Percentiles rank a stretch among this genome's conserved stretches.
Conservation (phyloP, 495 filamentous ascomycete genomes). For the Melanomma pulvis-pyrius region DNA sequence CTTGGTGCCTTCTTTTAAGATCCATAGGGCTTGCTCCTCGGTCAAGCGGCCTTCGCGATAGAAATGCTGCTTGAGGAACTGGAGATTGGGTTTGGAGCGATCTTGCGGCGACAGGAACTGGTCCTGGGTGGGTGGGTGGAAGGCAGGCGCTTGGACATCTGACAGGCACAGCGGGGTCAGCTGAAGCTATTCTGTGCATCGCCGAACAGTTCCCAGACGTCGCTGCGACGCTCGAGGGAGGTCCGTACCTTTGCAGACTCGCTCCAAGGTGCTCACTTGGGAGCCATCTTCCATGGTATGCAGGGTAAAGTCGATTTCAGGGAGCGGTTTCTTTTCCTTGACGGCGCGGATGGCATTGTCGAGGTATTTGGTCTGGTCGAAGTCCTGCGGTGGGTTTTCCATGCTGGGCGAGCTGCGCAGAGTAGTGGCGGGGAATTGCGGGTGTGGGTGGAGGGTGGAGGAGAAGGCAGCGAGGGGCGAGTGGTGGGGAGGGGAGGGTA, state of each 20-base stretch:
- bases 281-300: constrained; percentile 97
- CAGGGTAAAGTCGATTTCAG: constrained; percentile 97
- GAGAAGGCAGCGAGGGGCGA: constrained; percentile 32
- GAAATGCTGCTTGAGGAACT: constrained; percentile 96
- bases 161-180: constrained; percentile 34
- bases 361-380: constrained; percentile 43
- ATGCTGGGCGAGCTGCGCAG: constrained; percentile 20
- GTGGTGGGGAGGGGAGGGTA: constrained; percentile 8
- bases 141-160: constrained; percentile 97
- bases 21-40: constrained; percentile 96
- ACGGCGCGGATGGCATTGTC: constrained; percentile 68
- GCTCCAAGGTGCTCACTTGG: constrained; percentile 90
- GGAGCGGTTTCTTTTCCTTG: constrained; percentile 86
- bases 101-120: constrained; percentile 78
- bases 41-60: constrained; percentile 96
- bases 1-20: constrained; percentile 82
- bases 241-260: constrained; percentile 90
- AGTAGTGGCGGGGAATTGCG: constrained; percentile 13
- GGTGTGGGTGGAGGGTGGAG: constrained; percentile 2
- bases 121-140: constrained; percentile 84
- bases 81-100: constrained; percentile 83
- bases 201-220: not conserved
- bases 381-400: constrained; percentile 24
- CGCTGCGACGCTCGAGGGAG: not conserved
- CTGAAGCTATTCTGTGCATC: constrained; percentile 12